A percentile compares a stretch with the other conserved stretches of the same genome.
Conservation (phyloP, 2,329 filamentous ascomycete genomes). For the Berkeleyomyces basicola region DNA sequence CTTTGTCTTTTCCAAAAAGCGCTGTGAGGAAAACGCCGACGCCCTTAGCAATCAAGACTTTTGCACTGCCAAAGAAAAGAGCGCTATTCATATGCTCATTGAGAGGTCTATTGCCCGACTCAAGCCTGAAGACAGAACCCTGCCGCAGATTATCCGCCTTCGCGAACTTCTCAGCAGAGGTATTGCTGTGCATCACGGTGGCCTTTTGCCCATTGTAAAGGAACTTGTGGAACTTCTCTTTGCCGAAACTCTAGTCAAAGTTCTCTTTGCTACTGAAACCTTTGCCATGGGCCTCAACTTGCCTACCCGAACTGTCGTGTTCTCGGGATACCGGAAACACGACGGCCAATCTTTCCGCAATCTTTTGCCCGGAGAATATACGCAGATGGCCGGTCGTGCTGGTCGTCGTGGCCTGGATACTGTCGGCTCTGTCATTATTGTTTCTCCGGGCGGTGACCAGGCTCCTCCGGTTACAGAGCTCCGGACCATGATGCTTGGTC, state of each 20-base stretch:
- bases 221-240: conserved; percentile 96
- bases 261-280: conserved; percentile 93
- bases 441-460: conserved; percentile 67
- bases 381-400: conserved; percentile 93
- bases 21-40: conserved; percentile 93
- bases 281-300: conserved; percentile 98
- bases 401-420: conserved; percentile 83
- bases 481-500: conserved; percentile 86
- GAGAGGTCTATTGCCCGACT: conserved; percentile 85
- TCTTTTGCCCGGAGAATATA: conserved; percentile 86
- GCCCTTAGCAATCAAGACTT: conserved; percentile 91
- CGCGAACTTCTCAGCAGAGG: conserved; percentile 73
- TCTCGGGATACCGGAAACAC: conserved; percentile 92
- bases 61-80: conserved; percentile 85
- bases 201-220: conserved; percentile 88
- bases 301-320: conserved; percentile 89
- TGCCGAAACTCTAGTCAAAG: conserved; percentile 85
- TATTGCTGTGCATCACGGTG: conserved; percentile 91
- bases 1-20: conserved; percentile 96
- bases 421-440: conserved; percentile 88
- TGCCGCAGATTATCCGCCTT: conserved; percentile 85
- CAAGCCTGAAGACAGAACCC: conserved; percentile 70
- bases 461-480: conserved; percentile 72
- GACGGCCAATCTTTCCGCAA: conserved; percentile 87
- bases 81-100: conserved; percentile 91